Evolutionary conservation across 176 grass and related monocot species (phyloP), one percentile per base, ranked within the genome.

Genomic region (Oryza meyeriana): DNA sequence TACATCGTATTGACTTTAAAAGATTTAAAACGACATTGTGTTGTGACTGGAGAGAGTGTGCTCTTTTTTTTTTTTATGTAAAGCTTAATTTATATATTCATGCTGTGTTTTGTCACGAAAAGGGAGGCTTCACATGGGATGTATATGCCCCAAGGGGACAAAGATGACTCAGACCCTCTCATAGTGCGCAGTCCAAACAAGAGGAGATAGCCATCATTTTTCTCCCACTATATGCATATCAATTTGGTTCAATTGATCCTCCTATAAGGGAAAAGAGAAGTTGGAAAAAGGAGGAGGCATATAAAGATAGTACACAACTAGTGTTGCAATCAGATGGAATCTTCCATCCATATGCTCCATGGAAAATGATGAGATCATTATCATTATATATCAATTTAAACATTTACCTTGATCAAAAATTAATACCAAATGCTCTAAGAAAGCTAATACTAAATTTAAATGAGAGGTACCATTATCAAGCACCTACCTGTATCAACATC

Each of bases 171-270:
- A 8, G 32, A 71, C 67, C 71, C 79, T 26, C 10, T 25, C 8
- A 1, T 87, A 88, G 74, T 88, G 74, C 39, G 66, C 22, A 35
- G 67, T 61, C 66, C 71, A 86, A 27, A 20, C 61, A 59, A 59
- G 57, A 71, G 5, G 12, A 65, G 61, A 42, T 41, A 59, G 20
- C 12, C 26, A 80, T 77, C 3, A 69, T 69, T 26, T 64, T 69
- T 76, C 85, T 71, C 68, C 62, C 85, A 61, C n/a, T 47, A 48
- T 45, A 62, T 45, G 63, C 47, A 17, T 61, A 11, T 66, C 27
- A 39, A 38, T 31, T 31, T 52, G 69, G 4, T 10, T 30, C 79
- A 59, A 59, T 39, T 6, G 17, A 28, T 6, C 25, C n/a, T 58
- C 61, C 32, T 20, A 11, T 57, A 5, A 31, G 47, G 14, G 33